Base-by-base conservation (phyloP, 164 flowering plant genomes). In the Akebia trifoliata region DNA sequence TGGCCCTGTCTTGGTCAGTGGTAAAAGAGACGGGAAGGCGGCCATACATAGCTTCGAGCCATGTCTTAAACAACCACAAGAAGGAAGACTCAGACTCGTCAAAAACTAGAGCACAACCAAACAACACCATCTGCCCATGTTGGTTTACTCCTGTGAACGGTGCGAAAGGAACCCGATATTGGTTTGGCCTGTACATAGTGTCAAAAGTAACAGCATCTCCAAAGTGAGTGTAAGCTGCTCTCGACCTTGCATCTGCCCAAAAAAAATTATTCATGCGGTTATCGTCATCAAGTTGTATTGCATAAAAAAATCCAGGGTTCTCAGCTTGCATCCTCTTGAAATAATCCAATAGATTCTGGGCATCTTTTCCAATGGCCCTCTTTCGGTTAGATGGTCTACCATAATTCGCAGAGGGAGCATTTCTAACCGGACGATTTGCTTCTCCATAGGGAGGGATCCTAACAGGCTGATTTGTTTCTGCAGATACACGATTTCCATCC, bases 181-280 rank as follows among this genome's bases (percentile, higher is more conserved):
- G 80, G 57, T 84, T 78, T n/a, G n/a, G 72, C 59, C 86, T 66
- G 46, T 82, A 86, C 75, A 72, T 69, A 46, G 95, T n/a, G n/a
- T 86, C 95, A 60, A 86, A 78, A 21, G 65, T 74, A 59, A 86
- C 89, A 0, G 85, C 77, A 73, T 86, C 93, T 1, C 93, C 89
- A 72, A 84, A 84, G 74, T 81, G 67, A 46, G 49, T 69, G 64
- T 84, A 87, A 21, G 86, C 82, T 4, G 64, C 58, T 70, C 95
- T 79, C 34, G 88, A 82, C 60, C 83, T 77, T 35, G 86, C 79
- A 79, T 87, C 86, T 20, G 86, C 83, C 95, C 95, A 87, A 44
- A 87, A 84, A 21, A 77, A 81, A 72, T 84, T 87, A 34, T 75
- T 76, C 79, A 81, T 70, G 40, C 73, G 81, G 55, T 75, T 72